A percentile compares a stretch with the other conserved stretches of the same genome.
Conservation (phyloP, 352 stramenopile genomes). For the Pythium insidiosum region DNA sequence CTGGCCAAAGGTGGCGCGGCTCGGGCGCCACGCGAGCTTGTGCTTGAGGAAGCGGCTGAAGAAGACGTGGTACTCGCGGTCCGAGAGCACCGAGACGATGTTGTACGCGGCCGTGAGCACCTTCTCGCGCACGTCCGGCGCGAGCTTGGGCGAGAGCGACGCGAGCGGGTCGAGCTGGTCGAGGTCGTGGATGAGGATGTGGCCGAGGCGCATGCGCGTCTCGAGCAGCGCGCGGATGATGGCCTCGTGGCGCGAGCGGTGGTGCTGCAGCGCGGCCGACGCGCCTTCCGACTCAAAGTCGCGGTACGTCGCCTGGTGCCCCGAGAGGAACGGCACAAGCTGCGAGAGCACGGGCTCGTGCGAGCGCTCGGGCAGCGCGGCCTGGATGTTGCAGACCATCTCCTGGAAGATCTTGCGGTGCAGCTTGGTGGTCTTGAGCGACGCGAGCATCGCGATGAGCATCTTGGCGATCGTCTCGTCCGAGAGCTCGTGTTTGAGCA, state of each 20-base stretch:
- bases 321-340: conserved; percentile 77
- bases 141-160: conserved; percentile 48
- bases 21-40: conserved; percentile 80
- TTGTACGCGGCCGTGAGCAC: conserved; percentile 82
- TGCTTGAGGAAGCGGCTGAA: conserved; percentile 84
- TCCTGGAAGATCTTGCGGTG: conserved; percentile 86
- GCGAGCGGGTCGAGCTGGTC: conserved; percentile 59
- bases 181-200: conserved; percentile 80
- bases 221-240: conserved; percentile 74
- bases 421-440: conserved; percentile 78
- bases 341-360: conserved; percentile 49
- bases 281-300: conserved; percentile 67
- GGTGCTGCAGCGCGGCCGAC: conserved; percentile 56
- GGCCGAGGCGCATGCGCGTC: conserved; percentile 73
- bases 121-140: conserved; percentile 57
- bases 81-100: conserved; percentile 75
- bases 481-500: conserved; percentile 55
- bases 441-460: conserved; percentile 77
- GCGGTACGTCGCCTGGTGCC: conserved; percentile 60
- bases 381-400: conserved; percentile 84
- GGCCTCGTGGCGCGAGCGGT: conserved; percentile 73
- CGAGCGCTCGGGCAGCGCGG: conserved; percentile 53
- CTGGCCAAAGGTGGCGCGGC: conserved; percentile 63
- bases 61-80: conserved; percentile 84
- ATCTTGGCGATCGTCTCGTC: conserved; percentile 81